Conservation (phyloP, 164 flowering plant genomes). For the Saururus chinensis region DNA sequence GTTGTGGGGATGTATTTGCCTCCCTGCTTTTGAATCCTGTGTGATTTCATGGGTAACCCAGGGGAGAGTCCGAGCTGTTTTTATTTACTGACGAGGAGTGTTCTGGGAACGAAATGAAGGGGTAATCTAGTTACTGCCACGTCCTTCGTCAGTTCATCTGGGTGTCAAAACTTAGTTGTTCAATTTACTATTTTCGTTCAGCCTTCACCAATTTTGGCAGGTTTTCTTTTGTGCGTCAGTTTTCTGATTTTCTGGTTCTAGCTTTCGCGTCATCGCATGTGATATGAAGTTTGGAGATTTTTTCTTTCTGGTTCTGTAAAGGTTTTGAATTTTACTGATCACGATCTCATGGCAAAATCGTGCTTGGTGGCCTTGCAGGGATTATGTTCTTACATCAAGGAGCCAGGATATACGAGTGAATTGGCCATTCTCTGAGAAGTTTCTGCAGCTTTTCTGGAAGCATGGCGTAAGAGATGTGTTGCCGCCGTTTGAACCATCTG, state of each 20-base stretch:
- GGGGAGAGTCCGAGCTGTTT: neutral
- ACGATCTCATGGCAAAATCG: neutral
- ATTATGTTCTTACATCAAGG: constrained; percentile 54
- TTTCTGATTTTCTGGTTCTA: neutral
- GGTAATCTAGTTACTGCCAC: too few relatives aligned
- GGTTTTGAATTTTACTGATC: neutral
- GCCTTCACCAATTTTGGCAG: neutral
- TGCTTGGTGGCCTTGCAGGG: constrained; percentile 42
- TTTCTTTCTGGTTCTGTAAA: too few relatives aligned
- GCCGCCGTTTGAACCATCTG: constrained; percentile 72
- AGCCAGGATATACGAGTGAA: constrained; percentile 53
- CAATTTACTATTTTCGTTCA: too few relatives aligned
- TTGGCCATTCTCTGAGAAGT: constrained; percentile 76
- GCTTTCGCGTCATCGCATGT: neutral
- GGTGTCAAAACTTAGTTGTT: neutral
- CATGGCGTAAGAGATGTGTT: constrained; percentile 67
- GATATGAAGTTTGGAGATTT: neutral
- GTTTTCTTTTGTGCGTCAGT: neutral
- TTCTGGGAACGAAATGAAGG: neutral
- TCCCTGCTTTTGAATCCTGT: too few relatives aligned
- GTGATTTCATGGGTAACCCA: neutral
- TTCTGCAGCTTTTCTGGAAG: constrained; percentile 64
- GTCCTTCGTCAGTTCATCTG: too few relatives aligned
- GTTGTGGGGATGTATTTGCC: too few relatives aligned
- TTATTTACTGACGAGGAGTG: neutral